Base-by-base conservation (phyloP, 371 early-diverging fungal species). In the Mucor irregularis region DNA sequence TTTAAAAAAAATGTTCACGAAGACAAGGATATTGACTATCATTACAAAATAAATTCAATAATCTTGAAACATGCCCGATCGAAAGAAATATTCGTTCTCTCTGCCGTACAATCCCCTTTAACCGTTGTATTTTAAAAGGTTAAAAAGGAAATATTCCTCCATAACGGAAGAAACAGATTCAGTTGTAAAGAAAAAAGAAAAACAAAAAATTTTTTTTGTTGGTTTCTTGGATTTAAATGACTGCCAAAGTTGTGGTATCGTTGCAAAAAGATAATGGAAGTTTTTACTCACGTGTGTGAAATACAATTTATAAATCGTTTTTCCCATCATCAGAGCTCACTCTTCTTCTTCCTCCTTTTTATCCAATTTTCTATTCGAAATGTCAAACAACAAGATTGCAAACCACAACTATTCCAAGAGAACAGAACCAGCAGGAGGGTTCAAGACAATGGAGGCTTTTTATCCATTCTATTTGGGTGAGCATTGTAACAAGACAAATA, bases 391-490 rank as follows among this genome's bases (percentile, higher is more conserved):
- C 10, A 56, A 48, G 21, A 57, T 83, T 13, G 83, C 71, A 1
- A 83, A 83, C 57, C 81, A 66, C 49, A 83, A 81, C 51, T 83
- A 83, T 45, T 69, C 77, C 5, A 72, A 56, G 38, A 63, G 81
- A n/a, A 57, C 73, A 1, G 76, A 78, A 34, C 80, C 81, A 16
- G 65, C 54, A 7, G 74, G 65, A 0, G 81, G 84, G 0, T 83
- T 80, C 62, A 76, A 76, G 39, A 57, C 76, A 21, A 57, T 85
- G 31, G 67, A 74, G 46, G 76, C 67, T 9, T 87, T 89, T 49
- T 89, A 86, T 58, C 87, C 88, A n/a, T 87, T 80, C 51, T 89
- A 87, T 50, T 71, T 89, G 26, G 84, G 84, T 11, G 84, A 84
- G 53, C 82, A 83, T 56, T 77, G 80, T 54, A 75, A 83, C 59